These are phyloP conservation scores for Suillus hirtellus DNA, from an alignment of 768 basidiomycete species.

Conservation along the genomic window DNA sequence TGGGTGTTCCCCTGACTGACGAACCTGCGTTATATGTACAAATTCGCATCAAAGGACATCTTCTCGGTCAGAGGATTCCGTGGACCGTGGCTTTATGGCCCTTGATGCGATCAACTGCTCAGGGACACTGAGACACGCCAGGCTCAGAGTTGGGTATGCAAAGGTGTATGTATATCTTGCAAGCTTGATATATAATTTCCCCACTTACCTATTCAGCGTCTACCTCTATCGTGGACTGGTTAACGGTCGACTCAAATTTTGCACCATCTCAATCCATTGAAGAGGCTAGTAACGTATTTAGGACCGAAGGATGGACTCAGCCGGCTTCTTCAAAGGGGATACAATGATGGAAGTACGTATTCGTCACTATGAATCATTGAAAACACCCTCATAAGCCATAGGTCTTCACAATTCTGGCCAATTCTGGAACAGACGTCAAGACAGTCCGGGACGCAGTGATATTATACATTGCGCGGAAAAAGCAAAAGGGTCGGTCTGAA, in stretches of 20 bases:
- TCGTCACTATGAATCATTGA: background rate
- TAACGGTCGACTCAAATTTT: background rate
- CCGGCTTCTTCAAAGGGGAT: background rate
- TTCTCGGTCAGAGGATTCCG: background rate
- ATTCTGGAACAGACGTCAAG: background rate
- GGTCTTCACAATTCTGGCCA: background rate
- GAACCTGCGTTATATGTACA: background rate
- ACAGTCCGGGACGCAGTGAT: background rate
- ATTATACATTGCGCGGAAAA: slow-evolving; percentile 1
- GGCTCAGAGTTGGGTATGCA: background rate
- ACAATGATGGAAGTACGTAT: slow-evolving; percentile 1
- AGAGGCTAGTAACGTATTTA: background rate
- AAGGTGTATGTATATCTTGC: background rate
- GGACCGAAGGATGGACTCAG: background rate
- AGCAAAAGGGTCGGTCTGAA: slow-evolving; percentile 3
- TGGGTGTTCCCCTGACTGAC: background rate
- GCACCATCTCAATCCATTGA: background rate
- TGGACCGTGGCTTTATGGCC: background rate
- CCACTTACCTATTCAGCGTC: background rate
- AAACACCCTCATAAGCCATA: background rate
- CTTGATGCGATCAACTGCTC: background rate
- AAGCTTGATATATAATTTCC: background rate
- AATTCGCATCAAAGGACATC: background rate
- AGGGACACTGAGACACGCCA: background rate
- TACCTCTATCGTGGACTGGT: background rate